Base-by-base conservation (phyloP, 106 monocot species). In the Acorus calamus region DNA sequence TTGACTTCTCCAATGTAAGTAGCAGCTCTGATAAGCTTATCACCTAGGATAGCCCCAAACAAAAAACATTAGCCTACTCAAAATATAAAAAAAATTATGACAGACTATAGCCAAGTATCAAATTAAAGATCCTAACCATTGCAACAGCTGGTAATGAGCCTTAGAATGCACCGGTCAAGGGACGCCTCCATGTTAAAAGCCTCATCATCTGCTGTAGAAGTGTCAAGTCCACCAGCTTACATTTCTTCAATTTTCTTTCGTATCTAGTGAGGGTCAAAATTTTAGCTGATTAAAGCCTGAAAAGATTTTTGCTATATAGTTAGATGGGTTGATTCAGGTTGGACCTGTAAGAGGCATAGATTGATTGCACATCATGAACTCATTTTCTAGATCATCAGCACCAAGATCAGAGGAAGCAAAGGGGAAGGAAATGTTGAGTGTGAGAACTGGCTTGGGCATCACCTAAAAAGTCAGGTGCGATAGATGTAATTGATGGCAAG, bases 131-230 rank as follows among this genome's bases (percentile, higher is more conserved):
- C 8, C 62, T 71, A 72, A 96, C 96, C 78, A 67, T 83, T 87
- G 80, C 96, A 96, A 70, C 96, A 96, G 70, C 76, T 88, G 47
- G 84, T 80, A 55, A 96, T 96, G 69, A 96, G 87, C 67, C 81
- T 87, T 67, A 91, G 76, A 61, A 96, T 91, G 77, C 87, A 96
- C 13, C 83, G 66, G 53, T 96, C 96, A 4, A 88, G 65, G 57
- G 84, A 69, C 53, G 79, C 82, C 73, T 96, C 96, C 14, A 66
- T 71, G 45, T 79, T 78, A 58, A 96, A 96, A 28, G 76, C 82
- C n/a, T 91, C 85, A 66, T 91, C 87, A 65, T 85, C 85, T 45
- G 87, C 78, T 11, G 54, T 10, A 6, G 61, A 71, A 3, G 78
- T 80, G 47, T 96, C 87, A 44, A 76, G 57, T 13, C 82, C 85